phyloP scores from a whole-genome alignment of 805 yeast genomes.

The Saitoella complicata region DNA sequence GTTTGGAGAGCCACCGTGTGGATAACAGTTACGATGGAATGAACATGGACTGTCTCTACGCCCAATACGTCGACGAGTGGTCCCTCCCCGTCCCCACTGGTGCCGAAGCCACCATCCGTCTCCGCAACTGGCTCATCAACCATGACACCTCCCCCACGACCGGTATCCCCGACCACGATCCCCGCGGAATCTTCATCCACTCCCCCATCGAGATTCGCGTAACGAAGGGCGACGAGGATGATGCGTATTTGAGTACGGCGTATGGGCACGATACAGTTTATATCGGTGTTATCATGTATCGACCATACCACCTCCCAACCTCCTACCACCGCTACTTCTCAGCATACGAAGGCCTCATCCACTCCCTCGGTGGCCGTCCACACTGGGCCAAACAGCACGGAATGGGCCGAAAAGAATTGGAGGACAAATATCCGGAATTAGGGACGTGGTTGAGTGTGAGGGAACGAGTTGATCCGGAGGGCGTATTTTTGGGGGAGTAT shows the following conservation, averaged over 20 bases:
- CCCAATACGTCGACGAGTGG: slow-evolving; percentile 95
- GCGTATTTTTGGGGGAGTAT: slow-evolving; percentile 50
- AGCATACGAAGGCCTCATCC: slow-evolving; percentile 63
- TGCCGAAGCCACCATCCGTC: slow-evolving; percentile 40
- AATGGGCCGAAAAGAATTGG: slow-evolving; percentile 45
- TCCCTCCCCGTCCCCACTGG: slow-evolving; percentile 79
- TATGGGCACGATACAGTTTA: slow-evolving; percentile 22
- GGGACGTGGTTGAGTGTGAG: slow-evolving; percentile 45
- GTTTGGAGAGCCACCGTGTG: slow-evolving; percentile 46
- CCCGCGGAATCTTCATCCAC: slow-evolving; percentile 65
- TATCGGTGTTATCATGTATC: slow-evolving; percentile 85
- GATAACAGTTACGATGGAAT: slow-evolving; percentile 73
- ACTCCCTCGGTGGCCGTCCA: slow-evolving; percentile 76
- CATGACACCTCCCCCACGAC: slow-evolving; percentile 48
- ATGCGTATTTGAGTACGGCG: slow-evolving; percentile 7
- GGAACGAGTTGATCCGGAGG: slow-evolving; percentile 57
- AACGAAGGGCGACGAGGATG: slow-evolving; percentile 45
- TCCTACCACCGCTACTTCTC: slow-evolving; percentile 52
- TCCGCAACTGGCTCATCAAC: slow-evolving; percentile 26
- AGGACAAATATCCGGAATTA: slow-evolving; percentile 70
- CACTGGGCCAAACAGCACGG: slow-evolving; percentile 99
- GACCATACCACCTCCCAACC: slow-evolving; percentile 75
- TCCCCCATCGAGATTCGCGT: slow-evolving; percentile 93
- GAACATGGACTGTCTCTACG: slow-evolving; percentile 88
- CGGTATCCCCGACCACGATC: slow-evolving; percentile 7